Conservation (phyloP, 2,329 filamentous ascomycete species). For the Exophiala viscosa region DNA sequence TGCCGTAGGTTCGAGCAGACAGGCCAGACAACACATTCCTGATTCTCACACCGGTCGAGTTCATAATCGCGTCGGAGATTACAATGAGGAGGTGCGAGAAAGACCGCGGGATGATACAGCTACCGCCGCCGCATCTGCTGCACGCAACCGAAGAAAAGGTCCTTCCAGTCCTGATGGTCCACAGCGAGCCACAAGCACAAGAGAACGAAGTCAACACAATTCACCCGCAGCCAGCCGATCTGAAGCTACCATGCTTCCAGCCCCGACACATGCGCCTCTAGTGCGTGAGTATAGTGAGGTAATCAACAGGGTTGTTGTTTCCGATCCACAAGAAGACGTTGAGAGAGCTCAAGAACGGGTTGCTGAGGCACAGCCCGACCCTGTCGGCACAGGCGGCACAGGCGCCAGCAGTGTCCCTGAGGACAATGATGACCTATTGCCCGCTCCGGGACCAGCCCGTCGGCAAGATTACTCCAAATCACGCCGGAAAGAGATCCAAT, state of each 20-base stretch:
- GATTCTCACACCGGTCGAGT: conserved; percentile 31
- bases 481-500: conserved; percentile 72
- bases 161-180: conserved; percentile 46
- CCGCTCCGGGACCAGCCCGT: conserved; percentile 34
- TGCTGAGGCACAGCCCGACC: conserved; percentile 51
- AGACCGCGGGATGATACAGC: conserved; percentile 34
- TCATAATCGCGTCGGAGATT: conserved; percentile 38
- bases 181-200: conserved; percentile 40
- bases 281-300: conserved; percentile 75
- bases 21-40: conserved; percentile 35
- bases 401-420: conserved; percentile 48
- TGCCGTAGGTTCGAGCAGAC: conserved; percentile 38
- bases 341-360: conserved; percentile 68
- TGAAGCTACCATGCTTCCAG: conserved; percentile 48
- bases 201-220: conserved; percentile 38
- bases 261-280: conserved; percentile 57
- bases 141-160: conserved; percentile 47
- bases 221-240: conserved; percentile 32
- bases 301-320: conserved; percentile 71
- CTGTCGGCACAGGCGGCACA: conserved; percentile 48
- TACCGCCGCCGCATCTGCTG: conserved; percentile 33
- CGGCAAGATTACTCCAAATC: conserved; percentile 58
- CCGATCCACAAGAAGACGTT: conserved; percentile 69
- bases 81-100: conserved; percentile 43
- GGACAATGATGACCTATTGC: conserved; percentile 31